Conservation (phyloP, 805 yeast species). For the Barnettozyma wickerhamii region DNA sequence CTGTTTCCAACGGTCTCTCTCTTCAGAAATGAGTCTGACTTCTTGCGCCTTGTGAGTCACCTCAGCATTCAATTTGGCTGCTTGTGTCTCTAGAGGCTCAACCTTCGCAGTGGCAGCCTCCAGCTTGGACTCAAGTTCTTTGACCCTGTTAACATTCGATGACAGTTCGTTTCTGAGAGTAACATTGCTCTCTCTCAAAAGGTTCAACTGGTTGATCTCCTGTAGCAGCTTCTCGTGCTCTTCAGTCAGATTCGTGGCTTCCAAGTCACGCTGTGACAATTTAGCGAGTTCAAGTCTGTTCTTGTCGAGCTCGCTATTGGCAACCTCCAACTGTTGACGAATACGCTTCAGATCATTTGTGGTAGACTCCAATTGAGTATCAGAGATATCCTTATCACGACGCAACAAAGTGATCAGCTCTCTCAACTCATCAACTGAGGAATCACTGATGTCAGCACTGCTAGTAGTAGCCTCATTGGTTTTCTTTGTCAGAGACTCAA, state of each 20-base stretch:
- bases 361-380: constrained; percentile 49
- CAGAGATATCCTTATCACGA: constrained; percentile 69
- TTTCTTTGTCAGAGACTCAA: constrained; percentile 39
- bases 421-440: constrained; percentile 31
- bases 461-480: constrained; percentile 2
- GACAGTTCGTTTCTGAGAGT: constrained; percentile 53
- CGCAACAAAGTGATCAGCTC: constrained; percentile 61
- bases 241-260: constrained; percentile 20
- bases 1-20: constrained; percentile 55
- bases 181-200: constrained; percentile 63
- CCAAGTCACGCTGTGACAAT: constrained; percentile 31
- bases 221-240: constrained; percentile 44
- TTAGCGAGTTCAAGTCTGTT: constrained; percentile 43
- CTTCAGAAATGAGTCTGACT: constrained; percentile 43
- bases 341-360: constrained; percentile 51
- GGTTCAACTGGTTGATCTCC: constrained; percentile 56
- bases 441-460: constrained; percentile 13
- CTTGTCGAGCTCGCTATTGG: constrained; percentile 48
- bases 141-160: constrained; percentile 27
- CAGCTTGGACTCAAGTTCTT: constrained; percentile 38
- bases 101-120: constrained; percentile 28
- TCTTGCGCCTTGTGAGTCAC: constrained; percentile 47
- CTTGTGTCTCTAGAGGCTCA: constrained; percentile 41
- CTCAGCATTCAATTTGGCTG: constrained; percentile 35
- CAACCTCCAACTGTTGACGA: constrained; percentile 44